A percentile compares a stretch with the other conserved stretches of the same genome.
These are phyloP conservation scores for Lentinula edodes DNA, from an alignment of 768 basidiomycete species.

Conservation along the genomic window DNA sequence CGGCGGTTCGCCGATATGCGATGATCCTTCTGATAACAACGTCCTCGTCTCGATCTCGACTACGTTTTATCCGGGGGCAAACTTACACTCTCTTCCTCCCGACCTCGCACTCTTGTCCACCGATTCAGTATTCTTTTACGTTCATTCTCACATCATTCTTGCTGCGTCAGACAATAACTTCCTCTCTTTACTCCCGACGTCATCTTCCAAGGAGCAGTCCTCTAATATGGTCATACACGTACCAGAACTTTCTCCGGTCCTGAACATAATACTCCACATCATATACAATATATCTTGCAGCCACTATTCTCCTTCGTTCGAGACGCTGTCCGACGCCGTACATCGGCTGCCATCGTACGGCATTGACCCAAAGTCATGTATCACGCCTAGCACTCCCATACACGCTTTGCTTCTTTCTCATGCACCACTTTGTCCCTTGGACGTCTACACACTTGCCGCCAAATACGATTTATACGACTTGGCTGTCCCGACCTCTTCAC, in stretches of 20 bases:
- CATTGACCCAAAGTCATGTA: constrained; percentile 39
- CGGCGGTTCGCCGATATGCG: constrained; percentile 37
- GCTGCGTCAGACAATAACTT: constrained; percentile 61
- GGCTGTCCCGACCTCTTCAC: constrained; percentile 69
- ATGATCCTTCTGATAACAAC: constrained; percentile 28
- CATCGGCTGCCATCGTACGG: constrained; percentile 57
- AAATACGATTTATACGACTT: constrained; percentile 63
- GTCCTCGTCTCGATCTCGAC: constrained; percentile 73
- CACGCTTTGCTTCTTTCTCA: constrained; percentile 57
- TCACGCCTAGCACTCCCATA: constrained; percentile 49
- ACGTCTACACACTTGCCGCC: constrained; percentile 69
- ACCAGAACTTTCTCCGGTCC: constrained; percentile 50
- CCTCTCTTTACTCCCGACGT: constrained; percentile 46
- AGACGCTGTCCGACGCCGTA: constrained; percentile 52
- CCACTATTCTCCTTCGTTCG: constrained; percentile 67
- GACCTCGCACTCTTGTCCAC: constrained; percentile 65
- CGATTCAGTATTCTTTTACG: constrained; percentile 83
- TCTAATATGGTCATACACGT: constrained; percentile 52
- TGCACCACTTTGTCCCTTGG: constrained; percentile 63
- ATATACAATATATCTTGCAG: constrained; percentile 69
- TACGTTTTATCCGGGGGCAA: constrained; percentile 69
- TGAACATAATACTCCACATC: constrained; percentile 71
- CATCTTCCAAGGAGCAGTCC: constrained; percentile 33
- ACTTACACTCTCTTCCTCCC: constrained; percentile 38
- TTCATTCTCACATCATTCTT: constrained; percentile 56